Evolutionary conservation across 192 early-diverging fungal species (phyloP).

Genomic region (Spinellus fusiger): DNA sequence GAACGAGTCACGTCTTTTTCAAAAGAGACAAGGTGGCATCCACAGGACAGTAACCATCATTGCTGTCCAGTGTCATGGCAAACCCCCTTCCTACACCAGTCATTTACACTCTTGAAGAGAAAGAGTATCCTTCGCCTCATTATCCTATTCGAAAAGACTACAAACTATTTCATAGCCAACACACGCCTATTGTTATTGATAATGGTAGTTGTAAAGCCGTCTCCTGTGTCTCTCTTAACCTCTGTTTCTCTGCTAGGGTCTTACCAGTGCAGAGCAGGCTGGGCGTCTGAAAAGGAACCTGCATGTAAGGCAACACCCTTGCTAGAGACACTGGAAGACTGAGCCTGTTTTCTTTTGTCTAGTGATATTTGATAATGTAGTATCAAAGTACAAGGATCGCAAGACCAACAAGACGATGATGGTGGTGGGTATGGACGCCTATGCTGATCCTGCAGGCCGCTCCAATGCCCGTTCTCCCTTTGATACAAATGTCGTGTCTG

Average conservation of each 20-base stretch:
- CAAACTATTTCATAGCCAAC: constrained; percentile 31
- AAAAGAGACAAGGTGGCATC: background rate
- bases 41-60: background rate
- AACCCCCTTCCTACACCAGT: background rate
- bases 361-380: constrained; percentile 71
- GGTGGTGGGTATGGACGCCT: constrained; percentile 65
- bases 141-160: constrained; percentile 36
- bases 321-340: background rate
- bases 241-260: constrained; percentile 43
- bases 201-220: constrained; percentile 38
- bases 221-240: background rate
- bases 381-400: constrained; percentile 60
- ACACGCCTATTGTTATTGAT: constrained; percentile 61
- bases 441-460: constrained; percentile 43
- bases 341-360: constrained; percentile 7
- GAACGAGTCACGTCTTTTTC: no score
- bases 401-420: constrained; percentile 36
- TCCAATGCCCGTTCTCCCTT: constrained; percentile 57
- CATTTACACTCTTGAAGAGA: constrained; percentile 26
- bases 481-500: constrained; percentile 60
- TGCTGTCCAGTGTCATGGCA: background rate
- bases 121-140: constrained; percentile 36
- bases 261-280: constrained; percentile 74
- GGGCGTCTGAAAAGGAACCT: constrained; percentile 60
- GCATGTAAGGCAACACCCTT: constrained; percentile 37